These are phyloP conservation scores for Vaccinium vitisidaea DNA, from an alignment of 148 eudicot genomes.

Conservation along the genomic window DNA sequence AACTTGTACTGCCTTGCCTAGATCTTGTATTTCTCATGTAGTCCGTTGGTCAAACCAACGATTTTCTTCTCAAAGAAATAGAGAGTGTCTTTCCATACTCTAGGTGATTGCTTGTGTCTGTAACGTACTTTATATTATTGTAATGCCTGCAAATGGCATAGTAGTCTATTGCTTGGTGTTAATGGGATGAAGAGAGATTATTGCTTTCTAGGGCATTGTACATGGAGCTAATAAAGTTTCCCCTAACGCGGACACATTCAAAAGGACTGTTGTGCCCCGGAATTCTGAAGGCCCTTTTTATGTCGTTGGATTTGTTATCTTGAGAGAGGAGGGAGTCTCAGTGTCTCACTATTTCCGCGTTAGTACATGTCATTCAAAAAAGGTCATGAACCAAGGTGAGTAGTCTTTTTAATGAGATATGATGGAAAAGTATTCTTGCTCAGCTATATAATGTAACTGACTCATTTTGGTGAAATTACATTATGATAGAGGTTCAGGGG, in stretches of 20 bases:
- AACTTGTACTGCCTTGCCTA: background rate
- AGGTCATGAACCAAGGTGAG: conserved; percentile 5
- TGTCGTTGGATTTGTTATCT: background rate
- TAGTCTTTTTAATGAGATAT: background rate
- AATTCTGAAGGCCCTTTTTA: background rate
- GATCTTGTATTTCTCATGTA: background rate
- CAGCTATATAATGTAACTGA: background rate
- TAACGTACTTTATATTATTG: background rate
- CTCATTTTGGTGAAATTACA: background rate
- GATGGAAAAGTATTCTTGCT: background rate
- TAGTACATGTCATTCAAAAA: background rate
- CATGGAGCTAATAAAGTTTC: background rate
- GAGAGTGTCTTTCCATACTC: background rate
- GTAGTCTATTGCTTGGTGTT: background rate
- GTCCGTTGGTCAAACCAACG: background rate
- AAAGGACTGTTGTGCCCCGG: background rate
- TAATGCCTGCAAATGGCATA: background rate
- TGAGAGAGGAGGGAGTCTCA: background rate
- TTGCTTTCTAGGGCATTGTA: background rate
- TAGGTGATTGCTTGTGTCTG: background rate
- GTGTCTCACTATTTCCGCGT: background rate
- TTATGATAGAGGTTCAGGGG: background rate
- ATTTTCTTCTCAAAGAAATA: background rate
- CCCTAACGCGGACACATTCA: background rate
- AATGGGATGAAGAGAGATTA: background rate